Evolutionary conservation across 179 eudicot genomes (phyloP), one percentile per base, ranked within the genome.

Genomic region (Sideroxylon spinosum): DNA sequence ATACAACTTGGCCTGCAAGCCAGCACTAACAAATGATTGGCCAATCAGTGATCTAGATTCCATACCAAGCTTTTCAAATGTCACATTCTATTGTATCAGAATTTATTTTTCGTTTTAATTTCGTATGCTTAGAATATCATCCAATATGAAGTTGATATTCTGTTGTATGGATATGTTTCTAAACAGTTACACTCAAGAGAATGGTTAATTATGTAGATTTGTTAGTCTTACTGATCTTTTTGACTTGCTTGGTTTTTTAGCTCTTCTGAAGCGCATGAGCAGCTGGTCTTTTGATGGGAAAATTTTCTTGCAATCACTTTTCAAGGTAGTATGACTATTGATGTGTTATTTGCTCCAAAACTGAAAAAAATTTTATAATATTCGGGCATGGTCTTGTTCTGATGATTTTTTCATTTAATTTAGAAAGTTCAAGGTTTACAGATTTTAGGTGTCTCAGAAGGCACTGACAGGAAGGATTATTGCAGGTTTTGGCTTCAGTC

Each of bases 201-300:
- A 10, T 73, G 64, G 57, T 50, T 19, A 52, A 12, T 48, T 48
- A 75, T 60, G 59, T 16, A 25, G 53, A 10, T 74, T 74, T 32
- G 29, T 20, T 12, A 56, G 32, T 74, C 66, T 74, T 57, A 69
- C 61, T 48, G 70, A 59, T 78, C 13, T 49, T 20, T 49, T 29
- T 28, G 62, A 56, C 10, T 77, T 28, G 14, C 57, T 81, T 44
- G 20, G 55, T 46, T 23, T 37, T 77, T 48, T 79, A 89, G 95
- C 80, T 74, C 70, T 86, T 77, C 73, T 76, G 46, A 92, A 89
- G 85, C 91, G 91, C 71, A 55, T 79, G 64, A 81, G 65, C 81
- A 86, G 86, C 76, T 95, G 93, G 91, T 84, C 88, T 20, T 92
- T 95, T 28, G 98, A 93, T 80, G 93, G 93, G 83, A 95, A 89